These are phyloP conservation scores for Yamadazyma sp. DNA, from an alignment of 805 yeast genomes.

Conservation along the genomic window DNA sequence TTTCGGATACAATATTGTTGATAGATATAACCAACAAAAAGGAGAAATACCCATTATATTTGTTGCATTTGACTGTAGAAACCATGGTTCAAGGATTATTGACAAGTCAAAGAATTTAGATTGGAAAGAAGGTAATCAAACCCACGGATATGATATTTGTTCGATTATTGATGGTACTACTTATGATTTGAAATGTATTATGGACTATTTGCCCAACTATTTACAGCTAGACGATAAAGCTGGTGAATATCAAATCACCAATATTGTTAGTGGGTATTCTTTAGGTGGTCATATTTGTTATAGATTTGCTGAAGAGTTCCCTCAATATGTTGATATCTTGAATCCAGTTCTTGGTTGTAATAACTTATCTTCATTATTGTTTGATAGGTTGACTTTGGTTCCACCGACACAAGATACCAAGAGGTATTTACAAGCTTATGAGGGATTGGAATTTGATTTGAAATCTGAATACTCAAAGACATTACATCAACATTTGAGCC, in stretches of 20 bases:
- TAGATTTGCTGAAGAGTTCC: slow-evolving; percentile 38
- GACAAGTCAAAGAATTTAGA: slow-evolving; percentile 31
- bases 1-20: slow-evolving; percentile 36
- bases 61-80: slow-evolving; percentile 51
- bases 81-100: slow-evolving; percentile 51
- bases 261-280: slow-evolving; percentile 49
- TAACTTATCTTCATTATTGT: slow-evolving; percentile 43
- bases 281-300: slow-evolving; percentile 59
- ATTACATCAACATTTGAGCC: slow-evolving; percentile 27
- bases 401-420: slow-evolving; percentile 11
- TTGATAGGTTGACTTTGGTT: slow-evolving; percentile 33
- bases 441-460: slow-evolving; percentile 24
- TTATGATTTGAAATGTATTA: slow-evolving; percentile 41
- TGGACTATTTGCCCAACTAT: slow-evolving; percentile 43
- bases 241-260: slow-evolving; percentile 20
- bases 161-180: slow-evolving; percentile 47
- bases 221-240: slow-evolving; percentile 25
- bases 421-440: slow-evolving; percentile 18
- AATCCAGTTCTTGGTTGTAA: slow-evolving; percentile 53
- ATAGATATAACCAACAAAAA: slow-evolving; percentile 20
- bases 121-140: slow-evolving; percentile 47
- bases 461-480: slow-evolving; percentile 26
- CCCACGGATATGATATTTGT: slow-evolving; percentile 52
- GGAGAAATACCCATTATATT: slow-evolving; percentile 36
- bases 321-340: slow-evolving; percentile 35